Percentiles rank a stretch among this genome's conserved stretches.
phyloP scores from a whole-genome alignment of 1,139 yeast species.

The Saccharomycopsis phalli region DNA sequence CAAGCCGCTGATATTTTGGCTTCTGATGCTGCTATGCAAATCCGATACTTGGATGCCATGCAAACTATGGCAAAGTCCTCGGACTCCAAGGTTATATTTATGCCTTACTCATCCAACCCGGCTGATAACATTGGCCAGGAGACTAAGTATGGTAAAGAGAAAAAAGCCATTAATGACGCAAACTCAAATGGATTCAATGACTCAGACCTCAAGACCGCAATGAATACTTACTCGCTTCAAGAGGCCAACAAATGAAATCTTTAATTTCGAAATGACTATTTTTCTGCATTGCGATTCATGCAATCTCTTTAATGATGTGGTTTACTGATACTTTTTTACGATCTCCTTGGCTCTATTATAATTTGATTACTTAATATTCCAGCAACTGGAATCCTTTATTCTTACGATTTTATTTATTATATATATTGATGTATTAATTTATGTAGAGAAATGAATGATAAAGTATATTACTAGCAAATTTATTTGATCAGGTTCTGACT shows the following conservation, averaged over 20 bases:
- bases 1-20: slow-evolving; percentile 73
- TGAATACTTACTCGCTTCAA: slow-evolving; percentile 6
- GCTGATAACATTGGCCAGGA: slow-evolving; percentile 5
- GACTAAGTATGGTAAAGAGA: background rate
- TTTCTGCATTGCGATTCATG: too few relatives aligned
- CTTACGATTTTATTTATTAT: too few relatives aligned
- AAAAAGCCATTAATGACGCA: background rate
- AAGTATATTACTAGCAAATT: too few relatives aligned
- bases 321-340: too few relatives aligned
- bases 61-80: slow-evolving; percentile 61
- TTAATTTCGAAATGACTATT: too few relatives aligned
- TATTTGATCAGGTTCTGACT: background rate
- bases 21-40: slow-evolving; percentile 73
- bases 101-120: slow-evolving; percentile 41
- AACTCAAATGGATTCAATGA: background rate
- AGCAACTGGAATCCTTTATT: too few relatives aligned
- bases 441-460: too few relatives aligned
- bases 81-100: slow-evolving; percentile 60
- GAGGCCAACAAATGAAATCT: too few relatives aligned
- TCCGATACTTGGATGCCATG: slow-evolving; percentile 73
- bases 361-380: too few relatives aligned
- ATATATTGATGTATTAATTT: too few relatives aligned
- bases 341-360: too few relatives aligned
- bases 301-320: too few relatives aligned
- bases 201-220: background rate